phyloP scores from a whole-genome alignment of 108 stramenopile genomes.

The Skeletonema marinoi region DNA sequence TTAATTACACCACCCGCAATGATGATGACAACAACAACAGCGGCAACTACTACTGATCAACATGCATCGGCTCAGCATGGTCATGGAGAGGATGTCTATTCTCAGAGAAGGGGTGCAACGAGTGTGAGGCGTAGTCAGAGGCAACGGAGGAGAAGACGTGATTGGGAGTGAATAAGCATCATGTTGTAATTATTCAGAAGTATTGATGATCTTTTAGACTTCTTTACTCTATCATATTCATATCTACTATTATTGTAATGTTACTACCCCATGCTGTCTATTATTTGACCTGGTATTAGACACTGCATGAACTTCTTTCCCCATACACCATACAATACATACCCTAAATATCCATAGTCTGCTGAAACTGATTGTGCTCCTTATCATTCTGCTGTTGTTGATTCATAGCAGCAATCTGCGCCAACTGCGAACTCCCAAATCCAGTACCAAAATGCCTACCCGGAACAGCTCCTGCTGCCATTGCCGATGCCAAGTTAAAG shows the following conservation, averaged over 20 bases:
- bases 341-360: not conserved
- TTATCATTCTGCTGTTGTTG: not conserved
- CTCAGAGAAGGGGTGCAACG: slow-evolving; percentile 10
- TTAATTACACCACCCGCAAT: slow-evolving; percentile 19
- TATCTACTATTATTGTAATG: not conserved
- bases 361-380: not conserved
- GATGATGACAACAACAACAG: not conserved
- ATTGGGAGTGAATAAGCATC: slow-evolving; percentile 1
- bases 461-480: not conserved
- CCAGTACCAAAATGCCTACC: not conserved
- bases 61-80: slow-evolving; percentile 21
- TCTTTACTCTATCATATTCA: not conserved
- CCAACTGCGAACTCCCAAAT: not conserved
- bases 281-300: not conserved
- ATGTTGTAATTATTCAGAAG: not conserved
- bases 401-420: slow-evolving; percentile 1
- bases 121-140: slow-evolving; percentile 9
- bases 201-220: not conserved
- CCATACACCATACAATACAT: not conserved
- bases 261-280: not conserved
- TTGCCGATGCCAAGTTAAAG: not conserved
- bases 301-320: not conserved
- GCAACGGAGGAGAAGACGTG: slow-evolving; percentile 18
- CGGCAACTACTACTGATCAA: not conserved
- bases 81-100: slow-evolving; percentile 30